Conservation (phyloP, 306 rosid species). For the Lathyrus oleraceus region DNA sequence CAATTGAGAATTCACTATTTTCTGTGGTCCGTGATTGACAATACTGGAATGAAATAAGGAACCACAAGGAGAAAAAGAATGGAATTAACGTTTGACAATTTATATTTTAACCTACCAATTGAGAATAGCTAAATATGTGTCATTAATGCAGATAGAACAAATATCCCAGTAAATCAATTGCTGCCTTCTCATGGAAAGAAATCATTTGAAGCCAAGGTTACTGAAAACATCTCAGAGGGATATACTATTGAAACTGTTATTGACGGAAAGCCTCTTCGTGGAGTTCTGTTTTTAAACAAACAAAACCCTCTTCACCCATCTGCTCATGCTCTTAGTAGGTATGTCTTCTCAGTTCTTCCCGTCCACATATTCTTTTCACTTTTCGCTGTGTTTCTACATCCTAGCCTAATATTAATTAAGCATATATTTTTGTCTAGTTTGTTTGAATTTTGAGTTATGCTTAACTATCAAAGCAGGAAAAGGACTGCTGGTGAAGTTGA, state of each 20-base stretch:
- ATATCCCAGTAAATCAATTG: slow-evolving; percentile 51
- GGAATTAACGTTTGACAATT: slow-evolving; percentile 13
- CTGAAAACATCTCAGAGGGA: slow-evolving; percentile 62
- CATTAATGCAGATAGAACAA: slow-evolving; percentile 56
- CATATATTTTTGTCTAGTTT: not conserved
- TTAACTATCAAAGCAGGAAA: slow-evolving; percentile 61
- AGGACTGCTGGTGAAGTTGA: slow-evolving; percentile 60
- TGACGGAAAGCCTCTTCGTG: slow-evolving; percentile 91
- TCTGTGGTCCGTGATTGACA: not conserved
- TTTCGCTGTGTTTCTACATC: not conserved
- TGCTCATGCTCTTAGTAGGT: slow-evolving; percentile 59
- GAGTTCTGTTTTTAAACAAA: slow-evolving; percentile 69
- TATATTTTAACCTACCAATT: slow-evolving; percentile 24
- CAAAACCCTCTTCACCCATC: slow-evolving; percentile 43
- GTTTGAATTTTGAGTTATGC: slow-evolving; percentile 16
- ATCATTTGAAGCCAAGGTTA: slow-evolving; percentile 76
- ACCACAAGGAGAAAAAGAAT: slow-evolving; percentile 4
- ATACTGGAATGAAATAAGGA: slow-evolving; percentile 2
- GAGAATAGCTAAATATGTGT: slow-evolving; percentile 35
- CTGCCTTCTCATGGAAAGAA: slow-evolving; percentile 54
- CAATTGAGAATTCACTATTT: too few relatives aligned
- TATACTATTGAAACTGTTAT: slow-evolving; percentile 77
- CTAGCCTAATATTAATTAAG: not conserved
- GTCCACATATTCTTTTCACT: not conserved
- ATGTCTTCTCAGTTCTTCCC: slow-evolving; percentile 12